phyloP scores from a whole-genome alignment of 225 moss, liverwort and hornwort genomes.

The Pseudisothecium myosuroides region DNA sequence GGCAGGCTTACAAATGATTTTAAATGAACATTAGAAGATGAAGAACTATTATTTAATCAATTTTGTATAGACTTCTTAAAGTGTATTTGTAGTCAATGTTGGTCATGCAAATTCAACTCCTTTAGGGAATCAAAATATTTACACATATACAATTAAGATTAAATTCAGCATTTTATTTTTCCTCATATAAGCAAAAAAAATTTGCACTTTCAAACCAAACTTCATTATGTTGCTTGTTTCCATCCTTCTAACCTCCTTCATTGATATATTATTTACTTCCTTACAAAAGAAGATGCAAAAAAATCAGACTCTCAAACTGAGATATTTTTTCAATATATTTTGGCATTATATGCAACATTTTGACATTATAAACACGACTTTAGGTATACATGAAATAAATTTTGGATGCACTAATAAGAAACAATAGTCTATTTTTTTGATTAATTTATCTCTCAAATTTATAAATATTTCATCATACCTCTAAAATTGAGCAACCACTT shows the following conservation, averaged over 20 bases:
- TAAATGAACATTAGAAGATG: background rate
- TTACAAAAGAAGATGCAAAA: background rate
- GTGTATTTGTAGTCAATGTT: background rate
- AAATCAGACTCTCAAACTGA: background rate
- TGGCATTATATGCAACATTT: background rate
- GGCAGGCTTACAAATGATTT: background rate
- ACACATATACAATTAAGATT: too few relatives aligned
- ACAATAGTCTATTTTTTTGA: background rate
- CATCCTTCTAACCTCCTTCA: too few relatives aligned
- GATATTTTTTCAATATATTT: background rate
- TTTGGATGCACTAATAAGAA: background rate
- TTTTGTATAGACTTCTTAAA: rapidly evolving
- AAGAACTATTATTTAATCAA: background rate
- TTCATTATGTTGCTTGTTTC: too few relatives aligned
- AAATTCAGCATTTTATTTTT: too few relatives aligned
- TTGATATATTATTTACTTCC: background rate
- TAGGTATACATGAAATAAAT: background rate
- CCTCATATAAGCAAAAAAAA: too few relatives aligned
- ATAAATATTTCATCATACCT: background rate
- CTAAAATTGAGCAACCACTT: background rate
- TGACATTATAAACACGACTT: background rate
- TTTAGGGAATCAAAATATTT: too few relatives aligned
- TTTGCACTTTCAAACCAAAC: too few relatives aligned
- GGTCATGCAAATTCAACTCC: background rate
- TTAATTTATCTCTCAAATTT: background rate